These are phyloP conservation scores for Leishmania aethiopica DNA, from an alignment of 208 protist genomes.

Conservation along the genomic window DNA sequence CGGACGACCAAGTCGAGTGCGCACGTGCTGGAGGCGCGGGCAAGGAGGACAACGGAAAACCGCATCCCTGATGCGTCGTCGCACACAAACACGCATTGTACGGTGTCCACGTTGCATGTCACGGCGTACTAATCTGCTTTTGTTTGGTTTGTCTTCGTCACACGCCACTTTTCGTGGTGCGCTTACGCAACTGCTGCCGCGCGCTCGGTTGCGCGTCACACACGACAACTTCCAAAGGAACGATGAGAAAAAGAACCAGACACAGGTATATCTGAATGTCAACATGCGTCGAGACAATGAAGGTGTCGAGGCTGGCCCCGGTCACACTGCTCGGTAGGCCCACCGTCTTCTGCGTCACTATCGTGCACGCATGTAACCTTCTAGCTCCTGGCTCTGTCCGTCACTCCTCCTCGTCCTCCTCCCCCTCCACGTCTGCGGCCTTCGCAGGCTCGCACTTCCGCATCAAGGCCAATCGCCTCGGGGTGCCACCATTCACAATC, in stretches of 20 bases:
- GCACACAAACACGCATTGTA: constrained; percentile 4
- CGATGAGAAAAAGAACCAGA: neutral
- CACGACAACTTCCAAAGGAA: neutral
- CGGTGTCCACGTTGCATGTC: neutral
- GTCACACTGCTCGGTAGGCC: too few species aligned
- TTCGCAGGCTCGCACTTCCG: neutral
- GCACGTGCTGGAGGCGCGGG: neutral
- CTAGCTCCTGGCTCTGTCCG: neutral
- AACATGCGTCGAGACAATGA: neutral
- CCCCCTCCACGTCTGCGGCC: neutral
- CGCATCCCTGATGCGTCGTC: neutral
- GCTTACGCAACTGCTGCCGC: neutral
- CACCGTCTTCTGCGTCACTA: neutral
- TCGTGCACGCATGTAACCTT: neutral
- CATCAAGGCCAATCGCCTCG: neutral
- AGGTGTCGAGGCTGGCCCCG: neutral
- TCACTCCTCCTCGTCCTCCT: neutral
- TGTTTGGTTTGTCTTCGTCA: constrained; percentile 13
- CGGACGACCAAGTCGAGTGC: neutral
- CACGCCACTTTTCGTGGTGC: neutral
- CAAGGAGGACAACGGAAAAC: neutral
- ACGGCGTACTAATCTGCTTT: neutral
- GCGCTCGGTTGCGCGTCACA: too few species aligned
- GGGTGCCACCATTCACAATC: neutral
- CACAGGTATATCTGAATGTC: neutral